Evolutionary conservation across 129 eudicot species (phyloP).

Genomic region (Helianthus annuus): HanXRQr2.0-SUNRISE NC_035433.2:1695873-1696372

Average conservation of each 20-base stretch:
- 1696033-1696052: no score
- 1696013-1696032: no score
- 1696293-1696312: slow-evolving; percentile 57
- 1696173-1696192: background rate
- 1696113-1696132: background rate
- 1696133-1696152: slow-evolving; percentile 10
- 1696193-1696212: slow-evolving; percentile 32
- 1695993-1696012: no score
- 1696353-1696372: slow-evolving; percentile 49
- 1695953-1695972: no score
- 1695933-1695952: no score
- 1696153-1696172: slow-evolving; percentile 10
- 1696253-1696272: slow-evolving; percentile 40
- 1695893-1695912: no score
- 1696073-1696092: no score
- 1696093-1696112: background rate
- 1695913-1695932: no score
- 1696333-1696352: slow-evolving; percentile 55
- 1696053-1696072: no score
- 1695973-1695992: no score
- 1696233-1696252: slow-evolving; percentile 42
- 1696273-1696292: slow-evolving; percentile 49
- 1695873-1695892: no score
- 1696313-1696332: slow-evolving; percentile 51
- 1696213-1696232: slow-evolving; percentile 51